A percentile compares a stretch with the other conserved stretches of the same genome.
These are phyloP conservation scores for Coemansia sp. DNA, from an alignment of 192 early-diverging fungal species.

Conservation along the genomic window DNA sequence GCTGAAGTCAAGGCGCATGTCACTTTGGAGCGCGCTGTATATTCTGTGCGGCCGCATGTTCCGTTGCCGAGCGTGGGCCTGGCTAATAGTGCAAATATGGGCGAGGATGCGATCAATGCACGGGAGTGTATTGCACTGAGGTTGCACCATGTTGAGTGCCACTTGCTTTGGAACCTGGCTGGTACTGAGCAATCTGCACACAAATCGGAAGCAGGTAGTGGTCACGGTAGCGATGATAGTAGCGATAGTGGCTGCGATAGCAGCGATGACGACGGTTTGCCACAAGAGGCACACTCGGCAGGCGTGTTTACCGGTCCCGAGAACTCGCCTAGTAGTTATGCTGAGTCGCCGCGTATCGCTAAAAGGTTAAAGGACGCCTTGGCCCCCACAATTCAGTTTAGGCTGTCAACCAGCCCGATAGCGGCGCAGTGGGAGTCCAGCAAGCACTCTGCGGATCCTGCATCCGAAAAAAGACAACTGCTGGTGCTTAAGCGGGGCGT, in stretches of 20 bases:
- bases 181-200: neutral
- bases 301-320: neutral
- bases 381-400: neutral
- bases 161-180: slow-evolving; percentile 29
- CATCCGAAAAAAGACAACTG: slow-evolving; percentile 4
- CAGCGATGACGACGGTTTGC: neutral
- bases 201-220: neutral
- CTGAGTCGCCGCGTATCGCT: too few relatives aligned
- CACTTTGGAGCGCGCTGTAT: slow-evolving; percentile 35
- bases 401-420: too few relatives aligned
- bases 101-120: neutral
- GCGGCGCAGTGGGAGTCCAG: slow-evolving; percentile 22
- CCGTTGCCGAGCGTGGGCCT: neutral
- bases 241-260: neutral
- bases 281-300: neutral
- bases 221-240: neutral
- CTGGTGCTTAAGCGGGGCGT: slow-evolving; percentile 28
- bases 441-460: neutral
- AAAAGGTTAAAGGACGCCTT: too few relatives aligned
- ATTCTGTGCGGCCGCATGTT: slow-evolving; percentile 33
- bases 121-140: slow-evolving; percentile 24
- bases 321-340: neutral
- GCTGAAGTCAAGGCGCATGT: slow-evolving; percentile 39
- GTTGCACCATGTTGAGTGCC: slow-evolving; percentile 34
- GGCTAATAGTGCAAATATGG: neutral